Evolutionary conservation across 2,329 filamentous ascomycete species (phyloP).

Genomic region (Colletotrichum scovillei): DNA sequence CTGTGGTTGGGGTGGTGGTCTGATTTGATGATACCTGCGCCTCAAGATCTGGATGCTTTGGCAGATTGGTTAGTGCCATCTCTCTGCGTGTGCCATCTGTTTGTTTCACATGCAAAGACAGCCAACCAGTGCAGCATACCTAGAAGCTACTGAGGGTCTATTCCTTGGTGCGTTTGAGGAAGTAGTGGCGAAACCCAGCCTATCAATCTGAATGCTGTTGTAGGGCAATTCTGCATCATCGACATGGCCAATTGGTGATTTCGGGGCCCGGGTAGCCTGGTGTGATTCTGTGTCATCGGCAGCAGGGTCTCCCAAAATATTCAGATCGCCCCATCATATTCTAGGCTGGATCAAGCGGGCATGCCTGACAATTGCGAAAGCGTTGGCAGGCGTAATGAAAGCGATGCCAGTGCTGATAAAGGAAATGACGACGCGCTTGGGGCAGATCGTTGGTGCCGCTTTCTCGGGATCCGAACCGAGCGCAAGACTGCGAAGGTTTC

Average conservation of each 20-base stretch:
- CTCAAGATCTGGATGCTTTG: not conserved
- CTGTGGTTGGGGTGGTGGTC: not conserved
- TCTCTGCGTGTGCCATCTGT: not conserved
- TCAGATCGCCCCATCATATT: not conserved
- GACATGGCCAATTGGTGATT: not conserved
- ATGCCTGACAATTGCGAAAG: not conserved
- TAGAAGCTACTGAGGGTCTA: too few species aligned
- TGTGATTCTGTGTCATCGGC: constrained; percentile 15
- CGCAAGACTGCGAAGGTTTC: not conserved
- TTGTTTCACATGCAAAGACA: not conserved
- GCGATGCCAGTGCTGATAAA: not conserved
- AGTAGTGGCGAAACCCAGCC: not conserved
- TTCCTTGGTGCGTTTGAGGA: not conserved
- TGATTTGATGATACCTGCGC: constrained; percentile 4
- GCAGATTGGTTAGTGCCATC: not conserved
- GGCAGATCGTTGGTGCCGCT: not conserved
- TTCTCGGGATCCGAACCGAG: not conserved
- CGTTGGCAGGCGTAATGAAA: not conserved
- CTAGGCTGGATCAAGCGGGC: not conserved
- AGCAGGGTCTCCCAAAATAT: not conserved
- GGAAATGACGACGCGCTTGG: not conserved
- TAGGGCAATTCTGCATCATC: not conserved
- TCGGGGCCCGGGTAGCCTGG: not conserved
- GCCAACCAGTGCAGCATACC: not conserved
- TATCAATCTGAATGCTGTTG: not conserved